A percentile compares a stretch with the other conserved stretches of the same genome.
Conservation (phyloP, 495 filamentous ascomycete species). For the Zalerion maritima region DNA sequence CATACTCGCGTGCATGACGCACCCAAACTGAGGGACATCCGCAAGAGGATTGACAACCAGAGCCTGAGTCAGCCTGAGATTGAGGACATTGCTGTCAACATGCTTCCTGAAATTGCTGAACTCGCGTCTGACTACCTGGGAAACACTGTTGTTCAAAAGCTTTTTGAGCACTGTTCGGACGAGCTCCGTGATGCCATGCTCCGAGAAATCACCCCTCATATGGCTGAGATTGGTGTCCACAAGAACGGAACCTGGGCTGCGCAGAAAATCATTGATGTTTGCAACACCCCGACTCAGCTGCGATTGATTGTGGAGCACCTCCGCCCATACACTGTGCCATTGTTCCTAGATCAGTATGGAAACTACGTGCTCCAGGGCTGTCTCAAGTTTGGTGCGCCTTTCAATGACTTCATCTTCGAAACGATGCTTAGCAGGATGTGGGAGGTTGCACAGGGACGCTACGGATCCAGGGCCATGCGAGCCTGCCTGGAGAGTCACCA, state of each 20-base stretch:
- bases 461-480: constrained; percentile 89
- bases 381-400: constrained; percentile 73
- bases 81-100: constrained; percentile 76
- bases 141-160: constrained; percentile 97
- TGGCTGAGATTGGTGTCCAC: constrained; percentile 93
- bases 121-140: constrained; percentile 89
- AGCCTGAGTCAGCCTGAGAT: constrained; percentile 74
- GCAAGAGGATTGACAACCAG: constrained; percentile 93
- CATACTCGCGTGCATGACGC: constrained; percentile 89
- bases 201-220: constrained; percentile 68
- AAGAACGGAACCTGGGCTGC: constrained; percentile 99
- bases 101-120: constrained; percentile 94
- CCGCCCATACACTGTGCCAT: constrained; percentile 67
- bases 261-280: constrained; percentile 97
- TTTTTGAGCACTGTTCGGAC: constrained; percentile 94
- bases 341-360: constrained; percentile 95
- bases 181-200: constrained; percentile 84
- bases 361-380: constrained; percentile 98
- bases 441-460: constrained; percentile 86
- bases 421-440: constrained; percentile 91
- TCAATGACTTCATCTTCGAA: constrained; percentile 95
- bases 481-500: constrained; percentile 95
- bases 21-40: constrained; percentile 86
- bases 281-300: constrained; percentile 73
- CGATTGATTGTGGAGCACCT: constrained; percentile 68